phyloP scores from a whole-genome alignment of 805 yeast species.

The Myxozyma udenii region DNA sequence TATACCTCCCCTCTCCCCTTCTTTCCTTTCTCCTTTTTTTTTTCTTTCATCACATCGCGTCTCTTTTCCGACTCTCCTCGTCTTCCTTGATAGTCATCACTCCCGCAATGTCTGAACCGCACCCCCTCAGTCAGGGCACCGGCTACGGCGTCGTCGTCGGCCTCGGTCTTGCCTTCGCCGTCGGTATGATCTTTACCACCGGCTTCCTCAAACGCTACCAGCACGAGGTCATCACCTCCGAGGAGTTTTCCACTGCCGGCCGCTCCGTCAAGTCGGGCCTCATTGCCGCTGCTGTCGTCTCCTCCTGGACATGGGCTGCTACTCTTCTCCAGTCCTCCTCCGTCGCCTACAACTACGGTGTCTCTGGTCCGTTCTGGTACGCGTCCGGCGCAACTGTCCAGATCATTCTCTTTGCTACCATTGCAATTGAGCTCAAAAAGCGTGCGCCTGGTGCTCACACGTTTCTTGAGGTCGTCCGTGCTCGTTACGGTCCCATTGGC shows the following conservation, averaged over 20 bases:
- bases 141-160: conserved; percentile 67
- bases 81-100: not conserved
- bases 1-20: not conserved
- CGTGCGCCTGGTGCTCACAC: conserved; percentile 92
- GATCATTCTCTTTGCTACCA: conserved; percentile 76
- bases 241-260: conserved; percentile 92
- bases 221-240: conserved; percentile 83
- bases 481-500: conserved; percentile 73
- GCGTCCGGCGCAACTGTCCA: conserved; percentile 93
- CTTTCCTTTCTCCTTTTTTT: not conserved
- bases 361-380: conserved; percentile 72
- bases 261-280: conserved; percentile 81
- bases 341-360: conserved; percentile 74
- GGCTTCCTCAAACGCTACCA: conserved; percentile 55
- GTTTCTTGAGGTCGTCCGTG: conserved; percentile 76
- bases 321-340: conserved; percentile 72
- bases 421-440: conserved; percentile 85
- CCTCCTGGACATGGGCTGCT: conserved; percentile 94
- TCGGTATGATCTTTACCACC: conserved; percentile 36
- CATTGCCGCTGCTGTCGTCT: conserved; percentile 85
- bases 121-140: conserved; percentile 14
- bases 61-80: not conserved
- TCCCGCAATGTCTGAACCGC: not conserved
- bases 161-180: conserved; percentile 63
- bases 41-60: not conserved